Base-by-base conservation (phyloP, 2,329 filamentous ascomycete genomes). In the Pseudogymnoascus sp. region DNA sequence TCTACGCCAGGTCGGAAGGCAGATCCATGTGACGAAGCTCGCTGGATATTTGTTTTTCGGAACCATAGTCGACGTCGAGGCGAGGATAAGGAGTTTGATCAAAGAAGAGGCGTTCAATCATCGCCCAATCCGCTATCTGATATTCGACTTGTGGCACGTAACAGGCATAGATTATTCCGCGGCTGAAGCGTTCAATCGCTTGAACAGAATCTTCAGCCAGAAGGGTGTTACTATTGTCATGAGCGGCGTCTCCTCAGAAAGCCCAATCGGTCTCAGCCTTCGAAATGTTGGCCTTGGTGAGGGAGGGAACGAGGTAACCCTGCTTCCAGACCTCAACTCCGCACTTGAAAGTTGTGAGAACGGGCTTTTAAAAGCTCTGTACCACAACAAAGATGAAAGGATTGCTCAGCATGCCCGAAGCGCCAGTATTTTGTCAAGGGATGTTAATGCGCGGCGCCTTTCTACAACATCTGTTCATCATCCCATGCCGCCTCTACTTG, bases 41-140 rank as follows among this genome's bases (percentile, higher is more conserved):
- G 88, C 90, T 0, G 93, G 94, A 0, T 97, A 93, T 71, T 83
- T 99, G n/a, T 99, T 99, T 79, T 99, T 99, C 68, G 94, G 94
- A 14, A 97, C 92, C 2, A 96, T 99, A 67, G 93, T 97, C 61
- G 91, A 91, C 58, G 93, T 99, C 0, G 94, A 99, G 74, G 89
- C 91, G 66, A 89, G 89, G 66, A 92, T 97, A 65, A 85, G 92
- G 21, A 85, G 81, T 3, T 78, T 97, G 33, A 87, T 97, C 55
- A 87, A 92, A 29, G 91, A 96, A 31, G 87, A 93, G 65, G 83
- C 86, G 2, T 97, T 97, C 72, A 78, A 80, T 26, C 79, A 84
- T 66, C 83, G 87, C 61, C 92, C 93, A 0, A 94, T 97, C 72
- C 88, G 91, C 67, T 99, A 92, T 72, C 80, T 99, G 43, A 85